Conservation (phyloP, 169 alveolate species). For the Plasmodium malariae region DNA sequence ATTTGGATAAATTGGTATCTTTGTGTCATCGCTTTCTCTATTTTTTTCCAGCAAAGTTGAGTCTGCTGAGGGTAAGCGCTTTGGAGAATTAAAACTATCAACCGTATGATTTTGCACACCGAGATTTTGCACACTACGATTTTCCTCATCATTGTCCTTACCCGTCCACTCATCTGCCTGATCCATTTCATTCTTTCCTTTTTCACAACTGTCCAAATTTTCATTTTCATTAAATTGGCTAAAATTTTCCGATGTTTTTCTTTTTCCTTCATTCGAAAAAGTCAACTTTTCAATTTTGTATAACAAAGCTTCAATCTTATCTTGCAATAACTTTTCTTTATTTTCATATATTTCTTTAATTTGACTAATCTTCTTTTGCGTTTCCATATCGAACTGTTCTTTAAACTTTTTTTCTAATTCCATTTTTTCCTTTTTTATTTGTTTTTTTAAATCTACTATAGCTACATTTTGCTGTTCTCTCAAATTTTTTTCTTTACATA, state of each 20-base stretch:
- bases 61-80: background rate
- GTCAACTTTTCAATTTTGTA: constrained; percentile 37
- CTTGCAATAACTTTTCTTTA: constrained; percentile 46
- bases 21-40: background rate
- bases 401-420: constrained; percentile 44
- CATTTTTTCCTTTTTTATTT: constrained; percentile 37
- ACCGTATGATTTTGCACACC: background rate
- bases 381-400: constrained; percentile 49
- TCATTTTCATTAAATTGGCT: background rate
- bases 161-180: background rate
- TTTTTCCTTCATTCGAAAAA: constrained; percentile 48
- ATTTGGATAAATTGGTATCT: constrained; percentile 63
- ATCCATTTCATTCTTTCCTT: background rate
- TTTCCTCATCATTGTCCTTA: background rate
- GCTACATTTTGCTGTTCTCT: constrained; percentile 22
- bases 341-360: constrained; percentile 22
- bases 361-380: constrained; percentile 36
- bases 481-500: constrained; percentile 47
- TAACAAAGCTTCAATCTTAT: constrained; percentile 24
- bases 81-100: background rate
- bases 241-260: background rate
- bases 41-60: background rate
- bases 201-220: background rate
- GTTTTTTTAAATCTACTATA: constrained; percentile 25
- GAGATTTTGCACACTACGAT: background rate